These are phyloP conservation scores for Aspergillus hiratsukae DNA, from an alignment of 2,329 filamentous ascomycete genomes.

Conservation along the genomic window DNA sequence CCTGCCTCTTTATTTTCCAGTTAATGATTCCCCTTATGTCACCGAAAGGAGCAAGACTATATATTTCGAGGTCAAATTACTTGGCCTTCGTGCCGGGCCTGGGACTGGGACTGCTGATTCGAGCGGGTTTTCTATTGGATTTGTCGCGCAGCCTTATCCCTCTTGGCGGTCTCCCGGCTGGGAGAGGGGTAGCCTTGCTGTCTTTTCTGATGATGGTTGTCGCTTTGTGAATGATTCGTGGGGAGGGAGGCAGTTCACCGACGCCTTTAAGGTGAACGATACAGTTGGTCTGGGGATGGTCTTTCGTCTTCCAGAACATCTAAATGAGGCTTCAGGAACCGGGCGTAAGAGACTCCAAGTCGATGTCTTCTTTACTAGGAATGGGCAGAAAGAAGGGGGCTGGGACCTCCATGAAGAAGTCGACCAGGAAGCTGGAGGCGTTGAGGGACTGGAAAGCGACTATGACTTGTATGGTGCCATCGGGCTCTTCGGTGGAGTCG, in stretches of 20 bases:
- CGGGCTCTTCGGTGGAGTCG: constrained; percentile 58
- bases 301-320: constrained; percentile 40
- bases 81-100: constrained; percentile 37
- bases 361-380: constrained; percentile 57
- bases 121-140: constrained; percentile 56
- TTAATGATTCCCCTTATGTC: constrained; percentile 46
- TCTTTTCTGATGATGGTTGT: constrained; percentile 61
- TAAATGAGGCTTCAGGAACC: constrained; percentile 28
- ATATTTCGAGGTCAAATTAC: constrained; percentile 57
- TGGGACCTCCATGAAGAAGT: constrained; percentile 60
- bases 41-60: constrained; percentile 48
- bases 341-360: constrained; percentile 34
- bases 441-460: constrained; percentile 65
- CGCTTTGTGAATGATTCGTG: constrained; percentile 60
- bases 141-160: constrained; percentile 58
- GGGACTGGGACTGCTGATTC: constrained; percentile 34
- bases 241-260: constrained; percentile 56
- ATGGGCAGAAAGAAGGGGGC: constrained; percentile 47
- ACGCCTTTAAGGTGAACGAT: constrained; percentile 50
- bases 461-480: constrained; percentile 58
- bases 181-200: constrained; percentile 57
- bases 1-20: constrained; percentile 54
- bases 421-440: constrained; percentile 53
- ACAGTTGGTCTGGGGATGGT: constrained; percentile 57
- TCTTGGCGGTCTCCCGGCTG: constrained; percentile 60